Base-by-base conservation (phyloP, 1,284 basidiomycete genomes). In the Trichosporon sp. region DNA sequence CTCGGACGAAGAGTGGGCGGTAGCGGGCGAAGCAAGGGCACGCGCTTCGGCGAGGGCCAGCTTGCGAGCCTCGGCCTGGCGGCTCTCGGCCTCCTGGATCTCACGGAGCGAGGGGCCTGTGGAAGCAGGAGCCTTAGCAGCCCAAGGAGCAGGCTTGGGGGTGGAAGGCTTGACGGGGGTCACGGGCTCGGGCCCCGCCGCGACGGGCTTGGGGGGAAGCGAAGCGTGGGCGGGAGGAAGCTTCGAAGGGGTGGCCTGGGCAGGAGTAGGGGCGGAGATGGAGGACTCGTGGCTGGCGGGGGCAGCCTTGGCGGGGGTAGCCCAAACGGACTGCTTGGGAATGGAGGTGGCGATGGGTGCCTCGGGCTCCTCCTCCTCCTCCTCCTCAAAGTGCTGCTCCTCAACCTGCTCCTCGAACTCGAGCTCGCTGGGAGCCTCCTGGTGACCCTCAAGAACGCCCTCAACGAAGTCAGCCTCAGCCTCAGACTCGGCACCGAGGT, bases 1-100 rank as follows among this genome's bases (percentile, higher is more conserved):
- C n/a, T 82, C 81, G 7, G 68, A 71, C 14, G 74, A 70, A n/a
- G 73, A 69, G 26, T 67, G 83, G 16, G 85, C 79, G 59, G 87
- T 81, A 14, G 86, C 79, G 1, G 80, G 78, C 43, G 80, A 78
- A 1, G 85, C 86, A 16, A 67, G 66, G 35, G 85, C 85, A 66
- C 90, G 88, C 32, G 87, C 85, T 65, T 87, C 86, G 86, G 89
- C 79, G 84, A 88, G 81, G 35, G 87, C 88, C 76, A 90, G 91
- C 75, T 91, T 90, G 38, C 85, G 82, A 10, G 88, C 88, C 76
- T 94, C 94, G 8, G 89, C 87, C 78, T 90, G 91, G 83, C 90
- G 93, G 14, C 89, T 90, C 84, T 99, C 97, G 1, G 91, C 91
- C 77, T 97, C 94, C 82, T 99, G 97, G 71, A 99, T 99, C 77